Evolutionary conservation across 805 yeast species (phyloP), one percentile per base, ranked within the genome.

Genomic region (Candida rishiriensis): DNA sequence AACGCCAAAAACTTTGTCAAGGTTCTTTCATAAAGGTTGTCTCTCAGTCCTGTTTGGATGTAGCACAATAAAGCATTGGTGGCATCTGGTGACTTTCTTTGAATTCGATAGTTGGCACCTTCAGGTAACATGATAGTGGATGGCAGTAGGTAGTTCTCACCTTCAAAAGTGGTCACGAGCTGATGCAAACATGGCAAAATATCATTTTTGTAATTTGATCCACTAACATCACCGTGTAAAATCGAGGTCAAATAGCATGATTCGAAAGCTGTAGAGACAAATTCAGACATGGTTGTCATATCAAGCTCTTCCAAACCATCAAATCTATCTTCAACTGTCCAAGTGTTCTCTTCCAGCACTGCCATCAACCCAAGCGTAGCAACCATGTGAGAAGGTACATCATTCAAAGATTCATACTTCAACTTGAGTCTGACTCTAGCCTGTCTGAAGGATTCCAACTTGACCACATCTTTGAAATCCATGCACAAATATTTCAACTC

Each of bases 221-320:
- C 40, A n/a, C 38, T 13, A 8, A 70, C 44, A 49, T 77, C 75
- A 3, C 89, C 88, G 37, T 77, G 78, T 12, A 78, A 50, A 15
- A 82, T 62, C 2, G 75, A 49, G n/a, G 67, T 71, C 28, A 72
- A 41, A 31, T 66, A 70, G 5, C 66, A 51, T 1, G 53, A 50
- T 1, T 41, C 39, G 9, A 67, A 50, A 21, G 77, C 62, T 0
- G 34, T 4, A 0, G 39, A 12, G 6, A 69, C 58, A 40, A 73
- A 63, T 1, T 44, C 12, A 15, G 54, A 52, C 38, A 79, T 61
- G 0, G 60, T 53, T 0, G 63, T 60, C 8, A 65, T 44, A 21
- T 73, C 75, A 7, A 76, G 51, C 9, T 72, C 70, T 47, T 83
- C 85, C 31, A 83, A 54, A 0, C 76, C 75, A n/a, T 75, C 78